Percentiles rank a stretch among this genome's conserved stretches.
Conservation (phyloP, 352 stramenopile species). For the Salisapilia sapeloensis region DNA sequence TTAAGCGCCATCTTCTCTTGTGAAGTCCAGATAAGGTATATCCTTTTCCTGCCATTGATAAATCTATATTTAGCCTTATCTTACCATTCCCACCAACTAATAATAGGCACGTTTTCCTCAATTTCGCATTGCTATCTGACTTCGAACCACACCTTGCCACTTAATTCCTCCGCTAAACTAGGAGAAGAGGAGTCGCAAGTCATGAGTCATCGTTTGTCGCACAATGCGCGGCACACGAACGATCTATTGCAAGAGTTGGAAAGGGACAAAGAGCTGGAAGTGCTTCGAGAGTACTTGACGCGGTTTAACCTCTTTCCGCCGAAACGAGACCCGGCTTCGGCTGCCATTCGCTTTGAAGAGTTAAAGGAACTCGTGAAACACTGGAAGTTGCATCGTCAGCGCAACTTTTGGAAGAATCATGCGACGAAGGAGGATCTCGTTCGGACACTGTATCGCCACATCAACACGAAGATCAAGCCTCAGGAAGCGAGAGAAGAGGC, state of each 20-base stretch:
- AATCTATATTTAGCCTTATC: no score
- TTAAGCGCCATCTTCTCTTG: slow-evolving; percentile 62
- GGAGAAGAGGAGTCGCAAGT: not conserved
- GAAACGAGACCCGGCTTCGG: slow-evolving; percentile 47
- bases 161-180: no score
- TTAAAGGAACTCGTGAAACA: slow-evolving; percentile 83
- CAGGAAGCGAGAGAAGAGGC: slow-evolving; percentile 34
- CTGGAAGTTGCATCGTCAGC: slow-evolving; percentile 80
- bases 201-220: slow-evolving; percentile 72
- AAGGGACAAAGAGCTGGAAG: slow-evolving; percentile 74
- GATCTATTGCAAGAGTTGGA: slow-evolving; percentile 74
- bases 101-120: no score
- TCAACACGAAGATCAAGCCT: slow-evolving; percentile 75
- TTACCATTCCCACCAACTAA: no score
- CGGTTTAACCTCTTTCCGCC: slow-evolving; percentile 61
- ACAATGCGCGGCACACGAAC: slow-evolving; percentile 65
- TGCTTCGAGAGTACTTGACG: slow-evolving; percentile 71
- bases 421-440: slow-evolving; percentile 80
- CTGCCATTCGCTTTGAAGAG: slow-evolving; percentile 79
- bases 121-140: no score
- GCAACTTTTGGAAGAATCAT: slow-evolving; percentile 84
- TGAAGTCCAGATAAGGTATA: no score
- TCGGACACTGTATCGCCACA: slow-evolving; percentile 67
- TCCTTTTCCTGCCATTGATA: no score
- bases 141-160: no score